phyloP scores from a whole-genome alignment of 768 basidiomycete genomes.

The Tulasnella calospora region DNA sequence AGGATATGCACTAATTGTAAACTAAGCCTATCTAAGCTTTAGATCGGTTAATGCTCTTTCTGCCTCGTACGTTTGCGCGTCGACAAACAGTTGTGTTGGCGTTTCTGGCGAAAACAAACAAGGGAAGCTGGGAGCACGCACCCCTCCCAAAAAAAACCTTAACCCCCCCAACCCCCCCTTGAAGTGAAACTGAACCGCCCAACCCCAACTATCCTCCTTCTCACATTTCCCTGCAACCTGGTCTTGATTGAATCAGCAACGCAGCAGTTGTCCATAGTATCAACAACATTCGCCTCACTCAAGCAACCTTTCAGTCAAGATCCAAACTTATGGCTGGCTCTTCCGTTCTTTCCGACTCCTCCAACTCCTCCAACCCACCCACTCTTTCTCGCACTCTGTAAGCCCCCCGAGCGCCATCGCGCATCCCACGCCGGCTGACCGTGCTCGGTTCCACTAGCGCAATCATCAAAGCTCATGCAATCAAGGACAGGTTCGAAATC shows the following conservation, averaged over 20 bases:
- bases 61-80: not conserved
- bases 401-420: not conserved
- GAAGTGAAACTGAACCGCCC: not conserved
- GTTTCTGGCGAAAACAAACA: not conserved
- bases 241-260: not conserved
- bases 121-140: not conserved
- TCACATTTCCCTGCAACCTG: not conserved
- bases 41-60: too few species aligned
- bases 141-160: not conserved
- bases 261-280: not conserved
- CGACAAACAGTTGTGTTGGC: not conserved
- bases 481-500: constrained; percentile 61
- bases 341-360: not conserved
- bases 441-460: not conserved
- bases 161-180: not conserved
- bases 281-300: not conserved
- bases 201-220: not conserved
- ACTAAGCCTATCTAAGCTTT: not conserved
- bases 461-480: constrained; percentile 70
- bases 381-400: constrained; percentile 21
- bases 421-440: not conserved
- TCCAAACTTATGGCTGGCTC: constrained; percentile 17
- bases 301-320: constrained; percentile 9
- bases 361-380: not conserved
- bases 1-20: not conserved